These are phyloP conservation scores for Lolium multiflorum DNA, from an alignment of 176 grass and related monocot genomes.

Conservation along the genomic window DNA sequence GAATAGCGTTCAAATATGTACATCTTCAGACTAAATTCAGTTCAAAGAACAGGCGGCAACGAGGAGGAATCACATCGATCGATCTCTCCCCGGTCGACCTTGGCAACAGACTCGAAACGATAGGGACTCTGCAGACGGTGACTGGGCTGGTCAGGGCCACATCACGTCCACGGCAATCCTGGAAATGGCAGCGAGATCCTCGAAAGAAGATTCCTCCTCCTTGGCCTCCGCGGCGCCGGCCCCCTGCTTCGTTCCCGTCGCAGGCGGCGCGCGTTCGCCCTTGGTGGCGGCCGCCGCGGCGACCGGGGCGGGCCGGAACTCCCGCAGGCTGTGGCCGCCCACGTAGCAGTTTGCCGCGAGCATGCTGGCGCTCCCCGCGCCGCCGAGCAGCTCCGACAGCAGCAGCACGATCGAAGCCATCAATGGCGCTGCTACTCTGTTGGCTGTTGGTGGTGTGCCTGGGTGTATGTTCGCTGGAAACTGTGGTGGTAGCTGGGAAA, in stretches of 20 bases:
- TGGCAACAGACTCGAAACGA: background rate
- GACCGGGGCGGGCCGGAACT: slow-evolving; percentile 17
- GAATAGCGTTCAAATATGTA: slow-evolving; percentile 21
- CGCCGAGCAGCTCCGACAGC: slow-evolving; percentile 58
- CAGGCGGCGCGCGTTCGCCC: background rate
- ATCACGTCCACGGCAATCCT: slow-evolving; percentile 50
- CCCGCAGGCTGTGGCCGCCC: slow-evolving; percentile 44
- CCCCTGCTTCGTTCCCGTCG: background rate
- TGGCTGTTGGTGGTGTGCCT: background rate
- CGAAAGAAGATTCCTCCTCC: slow-evolving; percentile 26
- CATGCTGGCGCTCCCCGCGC: slow-evolving; percentile 44
- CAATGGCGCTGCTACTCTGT: background rate
- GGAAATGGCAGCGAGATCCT: slow-evolving; percentile 33
- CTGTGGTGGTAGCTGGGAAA: background rate
- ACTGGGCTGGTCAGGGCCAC: slow-evolving; percentile 45
- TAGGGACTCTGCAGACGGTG: background rate
- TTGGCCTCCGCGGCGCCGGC: background rate
- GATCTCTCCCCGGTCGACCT: background rate
- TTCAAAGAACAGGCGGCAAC: background rate
- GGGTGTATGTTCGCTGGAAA: background rate
- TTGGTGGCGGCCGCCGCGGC: background rate
- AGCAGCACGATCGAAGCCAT: slow-evolving; percentile 62
- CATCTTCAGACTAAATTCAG: background rate
- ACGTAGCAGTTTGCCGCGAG: slow-evolving; percentile 49
- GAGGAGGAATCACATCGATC: background rate